Evolutionary conservation across 1,284 basidiomycete genomes (phyloP), one percentile per base, ranked within the genome.

Genomic region (Xerocomus nothofagi): DNA sequence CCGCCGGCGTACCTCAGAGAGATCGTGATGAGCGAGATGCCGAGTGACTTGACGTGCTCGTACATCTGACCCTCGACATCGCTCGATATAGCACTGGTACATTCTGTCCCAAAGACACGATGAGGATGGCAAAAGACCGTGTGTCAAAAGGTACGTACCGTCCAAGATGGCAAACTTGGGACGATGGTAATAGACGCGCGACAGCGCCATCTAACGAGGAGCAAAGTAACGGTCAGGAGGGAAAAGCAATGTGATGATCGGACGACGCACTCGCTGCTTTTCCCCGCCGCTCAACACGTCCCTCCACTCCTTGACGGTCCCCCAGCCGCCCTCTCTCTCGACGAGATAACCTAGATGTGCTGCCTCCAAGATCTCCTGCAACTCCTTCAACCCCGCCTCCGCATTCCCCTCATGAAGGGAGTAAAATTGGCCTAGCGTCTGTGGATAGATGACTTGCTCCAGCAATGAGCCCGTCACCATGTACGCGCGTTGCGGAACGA

Each of bases 31-130:
- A 99, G 78, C 0, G 95, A 97, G 62, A 98, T 95, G 3, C 89
- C 93, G 12, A 93, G 72, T n/a, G 84, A 79, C 70, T 98, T 98
- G 31, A 91, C 90, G 58, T 92, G 86, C 64, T 96, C 89, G 72
- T 98, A 98, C 92, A 99, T 95, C 53, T 87, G 76, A 0, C 94
- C 94, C 67, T 98, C 95, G 18, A 98, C 93, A 63, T 98, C 96
- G 49, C 91, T 93, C 9, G 93, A 97, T 6, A 99, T 94, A 1
- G 96, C 96, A 55, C 90, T 93, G 5, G 95, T 98, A 71, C 93
- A 96, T 68, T 98, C 95, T 89, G 29, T 44, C 11, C 9, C 45
- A 9, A 15, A n/a, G n/a, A 36, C 32, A 5, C 5, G 17, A 38
- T 32, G 15, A 39, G 36, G 17, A 4, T 5, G 6, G 1, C 0